phyloP scores from a whole-genome alignment of 1,139 yeast species.

The Yamadazyma siamensis region DNA sequence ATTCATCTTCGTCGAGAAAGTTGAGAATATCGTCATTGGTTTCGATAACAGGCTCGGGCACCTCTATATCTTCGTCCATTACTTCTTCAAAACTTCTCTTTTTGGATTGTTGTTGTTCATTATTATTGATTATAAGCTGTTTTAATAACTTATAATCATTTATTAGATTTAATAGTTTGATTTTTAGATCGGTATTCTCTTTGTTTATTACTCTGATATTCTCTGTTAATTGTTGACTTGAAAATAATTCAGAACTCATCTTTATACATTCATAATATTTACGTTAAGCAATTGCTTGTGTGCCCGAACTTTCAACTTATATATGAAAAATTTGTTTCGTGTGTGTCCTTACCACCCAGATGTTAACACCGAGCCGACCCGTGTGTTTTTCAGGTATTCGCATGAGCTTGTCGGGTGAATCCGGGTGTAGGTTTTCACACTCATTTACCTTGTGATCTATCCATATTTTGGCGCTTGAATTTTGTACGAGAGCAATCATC shows the following conservation, averaged over 20 bases:
- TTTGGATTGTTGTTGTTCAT: conserved; percentile 12
- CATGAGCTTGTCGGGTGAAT: too few species aligned
- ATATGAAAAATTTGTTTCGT: too few species aligned
- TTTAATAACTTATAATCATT: conserved; percentile 42
- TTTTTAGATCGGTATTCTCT: conserved; percentile 38
- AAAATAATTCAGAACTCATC: background rate
- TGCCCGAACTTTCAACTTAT: background rate
- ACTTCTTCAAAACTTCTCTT: conserved; percentile 31
- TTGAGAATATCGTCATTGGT: conserved; percentile 8
- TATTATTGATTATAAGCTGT: conserved; percentile 21
- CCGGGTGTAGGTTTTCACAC: too few species aligned
- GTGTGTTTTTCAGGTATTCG: too few species aligned
- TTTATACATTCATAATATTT: conserved; percentile 23
- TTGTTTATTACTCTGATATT: conserved; percentile 28
- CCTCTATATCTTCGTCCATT: conserved; percentile 5
- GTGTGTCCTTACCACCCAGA: too few species aligned
- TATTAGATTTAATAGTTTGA: conserved; percentile 34
- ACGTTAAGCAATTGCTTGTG: background rate
- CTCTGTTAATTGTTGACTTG: conserved; percentile 6
- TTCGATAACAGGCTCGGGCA: background rate
- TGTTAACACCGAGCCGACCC: too few species aligned
- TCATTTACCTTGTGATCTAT: too few species aligned
- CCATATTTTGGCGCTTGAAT: too few species aligned
- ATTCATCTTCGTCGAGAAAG: conserved; percentile 14
- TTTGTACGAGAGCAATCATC: too few species aligned